Evolutionary conservation across 108 stramenopile species (phyloP).

Genomic region (Skeletonema potamos): DNA sequence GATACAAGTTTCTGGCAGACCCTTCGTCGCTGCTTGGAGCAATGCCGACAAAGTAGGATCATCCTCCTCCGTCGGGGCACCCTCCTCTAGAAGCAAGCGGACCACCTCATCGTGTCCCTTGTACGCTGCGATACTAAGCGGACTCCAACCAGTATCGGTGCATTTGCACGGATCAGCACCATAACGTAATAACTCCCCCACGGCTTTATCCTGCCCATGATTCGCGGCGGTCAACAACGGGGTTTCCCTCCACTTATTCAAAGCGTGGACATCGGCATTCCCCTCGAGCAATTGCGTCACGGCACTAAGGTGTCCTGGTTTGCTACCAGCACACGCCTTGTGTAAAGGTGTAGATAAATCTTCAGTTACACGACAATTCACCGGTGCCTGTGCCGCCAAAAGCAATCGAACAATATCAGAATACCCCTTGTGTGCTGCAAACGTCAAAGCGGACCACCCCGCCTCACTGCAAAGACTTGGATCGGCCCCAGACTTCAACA

Average conservation of each 20-base stretch:
- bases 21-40: slow-evolving; percentile 89
- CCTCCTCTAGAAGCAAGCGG: slow-evolving; percentile 76
- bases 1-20: slow-evolving; percentile 83
- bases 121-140: slow-evolving; percentile 90
- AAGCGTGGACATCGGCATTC: slow-evolving; percentile 84
- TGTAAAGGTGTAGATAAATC: slow-evolving; percentile 86
- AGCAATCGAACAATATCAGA: slow-evolving; percentile 81
- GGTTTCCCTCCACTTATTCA: slow-evolving; percentile 92
- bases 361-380: slow-evolving; percentile 85
- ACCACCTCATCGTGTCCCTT: slow-evolving; percentile 91
- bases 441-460: slow-evolving; percentile 88
- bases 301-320: slow-evolving; percentile 78
- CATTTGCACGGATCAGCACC: slow-evolving; percentile 89
- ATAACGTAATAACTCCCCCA: slow-evolving; percentile 69
- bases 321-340: slow-evolving; percentile 89
- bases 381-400: slow-evolving; percentile 72
- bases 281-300: slow-evolving; percentile 70
- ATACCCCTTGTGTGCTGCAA: slow-evolving; percentile 94
- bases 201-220: slow-evolving; percentile 85
- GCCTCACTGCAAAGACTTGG: slow-evolving; percentile 84
- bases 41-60: slow-evolving; percentile 88
- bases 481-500: slow-evolving; percentile 79
- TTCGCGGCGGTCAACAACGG: slow-evolving; percentile 87
- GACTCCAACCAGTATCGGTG: slow-evolving; percentile 91
- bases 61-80: slow-evolving; percentile 90